These are phyloP conservation scores for Bathelium albidoporum DNA, from an alignment of 495 filamentous ascomycete genomes.

Conservation along the genomic window DNA sequence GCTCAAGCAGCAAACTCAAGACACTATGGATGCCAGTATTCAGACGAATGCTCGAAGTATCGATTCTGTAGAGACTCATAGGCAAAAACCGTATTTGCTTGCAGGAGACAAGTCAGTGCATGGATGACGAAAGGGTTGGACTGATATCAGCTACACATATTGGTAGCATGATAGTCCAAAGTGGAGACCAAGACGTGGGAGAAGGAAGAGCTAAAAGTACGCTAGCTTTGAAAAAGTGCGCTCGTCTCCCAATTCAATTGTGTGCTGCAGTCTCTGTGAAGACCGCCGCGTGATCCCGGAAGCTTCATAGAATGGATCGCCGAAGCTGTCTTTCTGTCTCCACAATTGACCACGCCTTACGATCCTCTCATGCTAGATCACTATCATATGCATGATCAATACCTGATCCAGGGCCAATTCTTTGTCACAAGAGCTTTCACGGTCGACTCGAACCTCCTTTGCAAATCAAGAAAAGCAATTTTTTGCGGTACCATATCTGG, in stretches of 20 bases:
- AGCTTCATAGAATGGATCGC: background rate
- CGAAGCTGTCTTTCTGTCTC: background rate
- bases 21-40: too few relatives aligned
- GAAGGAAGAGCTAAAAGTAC: background rate
- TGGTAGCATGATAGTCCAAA: background rate
- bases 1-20: too few relatives aligned
- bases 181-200: background rate
- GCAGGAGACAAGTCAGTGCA: background rate
- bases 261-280: background rate
- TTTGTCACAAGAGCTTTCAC: too few relatives aligned
- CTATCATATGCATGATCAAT: too few relatives aligned
- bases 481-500: too few relatives aligned
- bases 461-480: too few relatives aligned
- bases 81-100: background rate
- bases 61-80: background rate
- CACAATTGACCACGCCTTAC: background rate
- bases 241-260: too few relatives aligned
- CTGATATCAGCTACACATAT: background rate
- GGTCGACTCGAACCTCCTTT: too few relatives aligned
- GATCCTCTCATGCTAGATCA: background rate
- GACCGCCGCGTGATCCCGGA: background rate
- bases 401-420: too few relatives aligned
- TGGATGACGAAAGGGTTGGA: background rate
- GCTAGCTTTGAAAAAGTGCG: background rate
- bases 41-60: too few relatives aligned